These are phyloP conservation scores for Cladosporium sp. DNA, from an alignment of 2,329 filamentous ascomycete genomes.

Conservation along the genomic window DNA sequence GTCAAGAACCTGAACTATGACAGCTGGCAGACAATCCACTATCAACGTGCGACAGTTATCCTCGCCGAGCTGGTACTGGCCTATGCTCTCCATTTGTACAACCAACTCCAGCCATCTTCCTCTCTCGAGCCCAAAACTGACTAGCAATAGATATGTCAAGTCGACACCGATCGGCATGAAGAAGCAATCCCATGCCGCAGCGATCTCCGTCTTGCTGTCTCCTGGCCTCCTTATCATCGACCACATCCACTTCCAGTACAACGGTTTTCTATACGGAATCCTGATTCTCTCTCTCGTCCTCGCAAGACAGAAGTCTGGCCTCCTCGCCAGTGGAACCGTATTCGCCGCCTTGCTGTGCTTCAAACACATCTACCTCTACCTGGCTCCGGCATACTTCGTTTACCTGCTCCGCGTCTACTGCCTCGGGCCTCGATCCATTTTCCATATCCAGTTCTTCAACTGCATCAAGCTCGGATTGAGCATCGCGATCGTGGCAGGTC, in stretches of 20 bases:
- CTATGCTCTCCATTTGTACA: slow-evolving; percentile 73
- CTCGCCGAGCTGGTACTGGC: slow-evolving; percentile 77
- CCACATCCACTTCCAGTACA: slow-evolving; percentile 99
- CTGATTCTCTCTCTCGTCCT: slow-evolving; percentile 82
- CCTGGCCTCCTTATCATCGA: slow-evolving; percentile 95
- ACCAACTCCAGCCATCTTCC: background rate
- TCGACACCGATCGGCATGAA: slow-evolving; percentile 63
- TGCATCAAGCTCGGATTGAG: slow-evolving; percentile 76
- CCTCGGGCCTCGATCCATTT: slow-evolving; percentile 70
- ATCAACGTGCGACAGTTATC: slow-evolving; percentile 87
- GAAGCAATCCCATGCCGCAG: slow-evolving; percentile 76
- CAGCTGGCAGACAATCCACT: slow-evolving; percentile 91
- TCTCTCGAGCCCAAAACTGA: background rate
- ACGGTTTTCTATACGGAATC: slow-evolving; percentile 91
- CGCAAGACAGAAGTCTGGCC: slow-evolving; percentile 68
- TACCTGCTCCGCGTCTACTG: slow-evolving; percentile 89
- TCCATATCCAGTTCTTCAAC: slow-evolving; percentile 73
- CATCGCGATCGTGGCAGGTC: slow-evolving; percentile 65
- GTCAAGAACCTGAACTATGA: slow-evolving; percentile 79
- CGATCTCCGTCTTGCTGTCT: slow-evolving; percentile 84
- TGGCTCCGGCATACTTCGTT: slow-evolving; percentile 93
- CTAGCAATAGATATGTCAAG: slow-evolving; percentile 63
- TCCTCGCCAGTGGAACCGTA: slow-evolving; percentile 73
- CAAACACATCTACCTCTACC: slow-evolving; percentile 97
- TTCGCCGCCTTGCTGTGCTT: slow-evolving; percentile 87